These are phyloP conservation scores for Boeremia lycopersici DNA, from an alignment of 2,329 filamentous ascomycete genomes.

Conservation along the genomic window DNA sequence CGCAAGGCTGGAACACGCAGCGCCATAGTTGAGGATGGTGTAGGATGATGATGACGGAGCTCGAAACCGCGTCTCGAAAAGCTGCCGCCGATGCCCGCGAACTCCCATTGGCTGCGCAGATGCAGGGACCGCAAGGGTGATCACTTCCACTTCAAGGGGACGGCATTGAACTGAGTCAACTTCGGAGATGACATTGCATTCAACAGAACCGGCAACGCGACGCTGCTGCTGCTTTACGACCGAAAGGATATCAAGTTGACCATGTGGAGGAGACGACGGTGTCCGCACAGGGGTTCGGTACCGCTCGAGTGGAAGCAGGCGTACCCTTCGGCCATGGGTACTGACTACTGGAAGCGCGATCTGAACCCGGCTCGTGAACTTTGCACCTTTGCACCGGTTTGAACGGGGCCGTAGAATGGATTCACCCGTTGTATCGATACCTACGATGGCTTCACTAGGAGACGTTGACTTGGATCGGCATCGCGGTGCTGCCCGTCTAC, in stretches of 20 bases:
- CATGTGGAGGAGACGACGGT: background rate
- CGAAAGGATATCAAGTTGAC: background rate
- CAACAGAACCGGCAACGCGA: slow-evolving; percentile 6
- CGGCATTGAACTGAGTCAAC: slow-evolving; percentile 8
- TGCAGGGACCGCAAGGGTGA: slow-evolving; percentile 7
- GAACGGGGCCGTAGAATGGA: too few relatives aligned
- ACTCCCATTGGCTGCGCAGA: slow-evolving; percentile 11
- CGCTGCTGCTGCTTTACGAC: background rate
- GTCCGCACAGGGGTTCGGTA: too few relatives aligned
- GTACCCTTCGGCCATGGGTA: too few relatives aligned
- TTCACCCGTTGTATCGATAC: background rate
- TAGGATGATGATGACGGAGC: slow-evolving; percentile 6
- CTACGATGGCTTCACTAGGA: too few relatives aligned
- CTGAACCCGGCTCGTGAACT: too few relatives aligned
- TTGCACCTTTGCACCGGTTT: too few relatives aligned
- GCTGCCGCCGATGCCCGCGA: slow-evolving; percentile 8
- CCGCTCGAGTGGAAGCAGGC: too few relatives aligned
- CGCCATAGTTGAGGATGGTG: slow-evolving; percentile 22
- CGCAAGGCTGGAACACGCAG: slow-evolving; percentile 39
- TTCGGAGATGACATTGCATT: slow-evolving; percentile 12
- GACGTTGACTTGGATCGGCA: background rate
- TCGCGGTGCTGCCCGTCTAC: background rate
- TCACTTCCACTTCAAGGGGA: slow-evolving; percentile 12
- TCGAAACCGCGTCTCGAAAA: slow-evolving; percentile 8
- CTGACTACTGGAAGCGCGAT: too few relatives aligned